Conservation (phyloP, 2,329 filamentous ascomycete genomes). For the Alternaria gansuensis region DNA sequence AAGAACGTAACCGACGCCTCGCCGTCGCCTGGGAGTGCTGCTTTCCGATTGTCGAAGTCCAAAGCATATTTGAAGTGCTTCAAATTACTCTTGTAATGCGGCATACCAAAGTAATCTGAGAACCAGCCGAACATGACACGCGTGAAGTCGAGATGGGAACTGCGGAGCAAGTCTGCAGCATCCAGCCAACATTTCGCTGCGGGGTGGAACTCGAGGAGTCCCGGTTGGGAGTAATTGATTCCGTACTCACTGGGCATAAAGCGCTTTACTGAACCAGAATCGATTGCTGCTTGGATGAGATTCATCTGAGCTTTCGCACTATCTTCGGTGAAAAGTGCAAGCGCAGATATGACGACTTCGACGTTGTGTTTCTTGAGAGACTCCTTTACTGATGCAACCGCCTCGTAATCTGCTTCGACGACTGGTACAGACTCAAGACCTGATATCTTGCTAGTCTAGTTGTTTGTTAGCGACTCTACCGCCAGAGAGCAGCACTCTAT, state of each 20-base stretch:
- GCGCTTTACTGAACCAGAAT: conserved; percentile 19
- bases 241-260: conserved; percentile 33
- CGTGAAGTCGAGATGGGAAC: conserved; percentile 37
- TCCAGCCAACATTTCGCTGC: conserved; percentile 21
- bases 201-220: conserved; percentile 18
- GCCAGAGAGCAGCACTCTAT: not conserved
- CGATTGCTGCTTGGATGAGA: conserved; percentile 30
- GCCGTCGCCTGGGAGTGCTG: conserved; percentile 31
- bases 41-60: conserved; percentile 27
- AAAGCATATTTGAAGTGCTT: conserved; percentile 28
- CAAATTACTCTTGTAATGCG: conserved; percentile 33
- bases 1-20: conserved; percentile 18
- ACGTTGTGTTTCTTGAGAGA: conserved; percentile 20
- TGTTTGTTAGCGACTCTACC: not conserved
- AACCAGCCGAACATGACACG: conserved; percentile 37
- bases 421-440: conserved; percentile 11
- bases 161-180: conserved; percentile 24
- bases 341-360: conserved; percentile 27
- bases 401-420: conserved; percentile 25
- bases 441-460: conserved; percentile 8
- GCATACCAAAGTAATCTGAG: conserved; percentile 44
- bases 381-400: conserved; percentile 12
- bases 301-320: conserved; percentile 21
- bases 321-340: conserved; percentile 21
- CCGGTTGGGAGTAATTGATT: conserved; percentile 14